Evolutionary conservation across 2,329 filamentous ascomycete species (phyloP).

Genomic region (Fusarium sp.): DNA sequence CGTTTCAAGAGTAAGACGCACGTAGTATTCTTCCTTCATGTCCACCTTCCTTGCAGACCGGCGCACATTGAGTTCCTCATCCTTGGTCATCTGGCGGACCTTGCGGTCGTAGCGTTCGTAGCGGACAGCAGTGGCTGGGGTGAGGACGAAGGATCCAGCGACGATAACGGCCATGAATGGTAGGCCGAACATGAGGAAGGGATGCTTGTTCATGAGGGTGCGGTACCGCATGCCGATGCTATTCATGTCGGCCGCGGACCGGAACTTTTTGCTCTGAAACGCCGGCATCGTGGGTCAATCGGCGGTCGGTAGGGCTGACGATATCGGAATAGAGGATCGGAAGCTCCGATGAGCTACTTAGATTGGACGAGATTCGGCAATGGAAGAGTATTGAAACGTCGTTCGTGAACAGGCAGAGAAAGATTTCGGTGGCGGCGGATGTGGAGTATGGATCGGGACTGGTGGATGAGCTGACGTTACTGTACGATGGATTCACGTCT

Average conservation of each 20-base stretch:
- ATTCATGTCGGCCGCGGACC: conserved; percentile 74
- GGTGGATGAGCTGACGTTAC: conserved; percentile 5
- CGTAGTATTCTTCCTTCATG: conserved; percentile 90
- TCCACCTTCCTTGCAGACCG: conserved; percentile 79
- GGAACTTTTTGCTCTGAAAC: conserved; percentile 83
- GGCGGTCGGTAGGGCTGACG: conserved; percentile 12
- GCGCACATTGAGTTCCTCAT: conserved; percentile 88
- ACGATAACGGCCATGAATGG: conserved; percentile 94
- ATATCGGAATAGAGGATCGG: conserved; percentile 11
- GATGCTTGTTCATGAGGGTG: conserved; percentile 79
- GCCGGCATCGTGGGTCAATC: conserved; percentile 51
- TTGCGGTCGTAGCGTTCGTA: conserved; percentile 95
- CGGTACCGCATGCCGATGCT: conserved; percentile 85
- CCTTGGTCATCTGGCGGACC: conserved; percentile 85
- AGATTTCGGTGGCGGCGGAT: conserved; percentile 12
- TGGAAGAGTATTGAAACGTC: conserved; percentile 11
- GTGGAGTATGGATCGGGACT: conserved; percentile 18
- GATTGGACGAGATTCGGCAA: conserved; percentile 3
- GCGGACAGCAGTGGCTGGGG: conserved; percentile 91
- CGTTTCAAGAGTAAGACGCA: conserved; percentile 62
- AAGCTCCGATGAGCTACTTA: conserved; percentile 22
- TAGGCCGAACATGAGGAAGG: conserved; percentile 93
- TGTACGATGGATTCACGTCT: conserved; percentile 4
- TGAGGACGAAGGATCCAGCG: conserved; percentile 92
- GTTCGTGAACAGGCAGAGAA: conserved; percentile 11